Evolutionary conservation across 768 basidiomycete species (phyloP).

Genomic region (Trametes villosa): DNA sequence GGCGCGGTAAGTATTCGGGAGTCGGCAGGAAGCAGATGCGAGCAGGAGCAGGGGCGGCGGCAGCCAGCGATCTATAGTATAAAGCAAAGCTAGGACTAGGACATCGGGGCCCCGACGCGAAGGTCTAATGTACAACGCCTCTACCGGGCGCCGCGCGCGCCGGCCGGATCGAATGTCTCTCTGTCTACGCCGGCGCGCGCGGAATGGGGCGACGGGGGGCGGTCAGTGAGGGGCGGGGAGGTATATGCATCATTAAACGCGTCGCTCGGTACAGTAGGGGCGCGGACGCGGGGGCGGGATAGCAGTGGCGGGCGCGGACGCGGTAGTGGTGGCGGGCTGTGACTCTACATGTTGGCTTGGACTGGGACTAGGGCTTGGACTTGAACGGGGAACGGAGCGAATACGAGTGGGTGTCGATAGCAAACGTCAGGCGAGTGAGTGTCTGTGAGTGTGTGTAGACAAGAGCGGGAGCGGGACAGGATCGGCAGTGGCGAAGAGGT

Average conservation of each 20-base stretch:
- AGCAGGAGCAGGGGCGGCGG: background rate
- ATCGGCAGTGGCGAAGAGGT: background rate
- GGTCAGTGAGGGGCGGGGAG: background rate
- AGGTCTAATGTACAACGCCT: conserved; percentile 14
- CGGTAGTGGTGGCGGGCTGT: conserved; percentile 3
- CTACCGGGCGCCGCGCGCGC: background rate
- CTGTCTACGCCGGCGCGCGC: background rate
- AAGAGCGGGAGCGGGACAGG: background rate
- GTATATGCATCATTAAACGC: conserved; percentile 24
- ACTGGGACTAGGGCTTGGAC: background rate
- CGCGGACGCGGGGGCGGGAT: background rate
- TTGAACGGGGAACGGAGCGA: too few species aligned
- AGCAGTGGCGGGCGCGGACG: background rate
- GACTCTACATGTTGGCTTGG: conserved; percentile 1
- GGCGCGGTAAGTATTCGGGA: background rate
- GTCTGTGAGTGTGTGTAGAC: background rate
- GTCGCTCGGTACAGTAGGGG: conserved; percentile 19
- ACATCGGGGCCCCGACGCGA: conserved; percentile 13
- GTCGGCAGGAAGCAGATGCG: background rate
- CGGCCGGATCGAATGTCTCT: background rate
- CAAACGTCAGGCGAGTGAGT: background rate
- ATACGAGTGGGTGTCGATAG: conserved; percentile 9
- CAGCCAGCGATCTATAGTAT: background rate
- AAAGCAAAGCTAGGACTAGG: conserved; percentile 1
- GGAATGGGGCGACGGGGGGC: background rate